phyloP scores from a whole-genome alignment of 2,329 filamentous ascomycete species.

The Septoria petroselini region DNA sequence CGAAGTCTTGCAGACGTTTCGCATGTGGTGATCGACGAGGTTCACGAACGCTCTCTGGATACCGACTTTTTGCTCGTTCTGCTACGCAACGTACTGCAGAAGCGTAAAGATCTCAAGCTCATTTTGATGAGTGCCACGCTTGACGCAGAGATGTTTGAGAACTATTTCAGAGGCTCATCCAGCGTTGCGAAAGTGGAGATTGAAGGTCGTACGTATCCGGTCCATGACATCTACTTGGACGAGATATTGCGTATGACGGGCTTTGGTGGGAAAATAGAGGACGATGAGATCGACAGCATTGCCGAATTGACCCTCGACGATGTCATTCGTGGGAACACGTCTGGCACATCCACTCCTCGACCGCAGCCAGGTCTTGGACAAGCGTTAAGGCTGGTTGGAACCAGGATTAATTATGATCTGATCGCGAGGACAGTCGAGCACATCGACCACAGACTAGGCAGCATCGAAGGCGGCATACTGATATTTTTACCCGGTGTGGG shows the following conservation, averaged over 20 bases:
- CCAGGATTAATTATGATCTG: conserved; percentile 87
- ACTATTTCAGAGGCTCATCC: conserved; percentile 64
- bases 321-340: conserved; percentile 26
- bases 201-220: conserved; percentile 81
- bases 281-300: conserved; percentile 47
- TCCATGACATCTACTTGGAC: conserved; percentile 85
- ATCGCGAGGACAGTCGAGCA: conserved; percentile 74
- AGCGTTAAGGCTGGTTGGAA: conserved; percentile 52
- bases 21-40: conserved; percentile 93
- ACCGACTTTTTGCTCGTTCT: conserved; percentile 91
- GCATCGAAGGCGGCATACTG: conserved; percentile 80
- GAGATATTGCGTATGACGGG: conserved; percentile 78
- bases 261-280: conserved; percentile 51
- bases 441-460: conserved; percentile 74
- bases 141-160: conserved; percentile 78
- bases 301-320: conserved; percentile 43
- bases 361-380: conserved; percentile 36
- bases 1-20: conserved; percentile 83
- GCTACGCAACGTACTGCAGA: conserved; percentile 73
- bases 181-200: conserved; percentile 80
- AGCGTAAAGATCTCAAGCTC: conserved; percentile 76
- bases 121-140: conserved; percentile 96
- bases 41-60: conserved; percentile 91
- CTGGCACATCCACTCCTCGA: conserved; percentile 23
- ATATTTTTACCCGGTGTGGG: conserved; percentile 90